phyloP scores from a whole-genome alignment of 148 eudicot genomes.

The Mesembryanthemum crystallinum region DNA sequence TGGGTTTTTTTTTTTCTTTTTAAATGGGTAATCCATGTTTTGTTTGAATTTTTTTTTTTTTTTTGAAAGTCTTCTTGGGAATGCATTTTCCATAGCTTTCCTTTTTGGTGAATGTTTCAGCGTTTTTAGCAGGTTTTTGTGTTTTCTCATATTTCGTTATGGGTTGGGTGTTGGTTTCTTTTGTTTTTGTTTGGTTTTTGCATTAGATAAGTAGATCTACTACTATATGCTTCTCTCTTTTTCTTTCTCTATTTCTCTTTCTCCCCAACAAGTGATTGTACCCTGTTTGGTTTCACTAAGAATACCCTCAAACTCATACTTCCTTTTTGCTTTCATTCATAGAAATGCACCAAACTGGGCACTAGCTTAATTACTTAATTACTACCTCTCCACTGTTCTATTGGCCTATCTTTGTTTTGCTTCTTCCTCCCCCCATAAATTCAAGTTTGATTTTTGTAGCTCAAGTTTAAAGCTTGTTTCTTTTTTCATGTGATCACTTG shows the following conservation, averaged over 20 bases:
- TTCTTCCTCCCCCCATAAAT: not conserved
- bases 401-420: not conserved
- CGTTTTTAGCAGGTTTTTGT: conserved; percentile 40
- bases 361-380: conserved; percentile 9
- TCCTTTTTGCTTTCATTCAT: conserved; percentile 13
- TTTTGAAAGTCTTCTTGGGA: conserved; percentile 15
- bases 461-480: not conserved
- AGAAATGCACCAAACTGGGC: conserved; percentile 16
- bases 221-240: not conserved
- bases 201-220: conserved; percentile 5
- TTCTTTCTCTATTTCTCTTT: no score
- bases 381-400: not conserved
- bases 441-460: not conserved
- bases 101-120: conserved; percentile 60
- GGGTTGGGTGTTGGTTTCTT: not conserved
- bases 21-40: no score
- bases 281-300: conserved; percentile 25
- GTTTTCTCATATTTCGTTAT: conserved; percentile 14
- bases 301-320: conserved; percentile 1
- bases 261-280: not conserved
- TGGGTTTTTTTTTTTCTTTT: not conserved
- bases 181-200: conserved; percentile 2
- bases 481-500: not conserved
- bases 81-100: conserved; percentile 31
- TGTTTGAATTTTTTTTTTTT: not conserved